Evolutionary conservation across 2,329 filamentous ascomycete species (phyloP), one percentile per base, ranked within the genome.

Genomic region (Ceratocystis cubensis): DNA sequence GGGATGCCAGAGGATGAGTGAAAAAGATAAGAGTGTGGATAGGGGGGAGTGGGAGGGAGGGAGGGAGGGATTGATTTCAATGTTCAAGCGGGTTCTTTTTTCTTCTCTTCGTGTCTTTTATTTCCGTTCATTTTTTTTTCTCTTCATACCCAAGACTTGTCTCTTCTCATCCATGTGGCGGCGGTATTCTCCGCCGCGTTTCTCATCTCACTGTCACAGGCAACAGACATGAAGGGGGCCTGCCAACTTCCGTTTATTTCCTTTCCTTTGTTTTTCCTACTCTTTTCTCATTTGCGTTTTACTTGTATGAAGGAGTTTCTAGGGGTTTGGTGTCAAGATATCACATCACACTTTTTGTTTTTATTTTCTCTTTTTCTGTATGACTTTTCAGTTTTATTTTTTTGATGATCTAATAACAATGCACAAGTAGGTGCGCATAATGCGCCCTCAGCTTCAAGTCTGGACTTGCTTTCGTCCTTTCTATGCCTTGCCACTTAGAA

Each of bases 1-100:
- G 70, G 70, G 3, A 64, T 69, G 45, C 70, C 67, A 5, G 70
- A 69, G 22, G 71, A 73, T 46, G 70, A 70, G 45, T 37, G 44
- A 67, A 45, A 15, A 28, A 37, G 63, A 37, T 25, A 3, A 37
- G 28, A 20, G 20, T 5, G 30, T 13, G 20, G 48, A 45, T 25
- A 10, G 50, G 4, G 10, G n/a, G n/a, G 15, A 3, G 17, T 48
- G 62, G 15, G 53, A 57, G 6, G 17, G 10, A 7, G 22, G 1
- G 28, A 30, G 22, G 1, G 28, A 30, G 6, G n/a, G 17, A n/a
- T 30, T 33, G 28, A 59, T 15, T 56, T 22, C 46, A 50, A 50
- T 57, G 53, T 33, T 57, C 20, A 57, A 57, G 53, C 20, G 53
- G 30, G 25, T 57, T 20, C 20, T 56, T 56, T 56, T 56, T 56